These are phyloP conservation scores for Orbilia oligospora DNA, from an alignment of 2,329 filamentous ascomycete species.

Conservation along the genomic window DNA sequence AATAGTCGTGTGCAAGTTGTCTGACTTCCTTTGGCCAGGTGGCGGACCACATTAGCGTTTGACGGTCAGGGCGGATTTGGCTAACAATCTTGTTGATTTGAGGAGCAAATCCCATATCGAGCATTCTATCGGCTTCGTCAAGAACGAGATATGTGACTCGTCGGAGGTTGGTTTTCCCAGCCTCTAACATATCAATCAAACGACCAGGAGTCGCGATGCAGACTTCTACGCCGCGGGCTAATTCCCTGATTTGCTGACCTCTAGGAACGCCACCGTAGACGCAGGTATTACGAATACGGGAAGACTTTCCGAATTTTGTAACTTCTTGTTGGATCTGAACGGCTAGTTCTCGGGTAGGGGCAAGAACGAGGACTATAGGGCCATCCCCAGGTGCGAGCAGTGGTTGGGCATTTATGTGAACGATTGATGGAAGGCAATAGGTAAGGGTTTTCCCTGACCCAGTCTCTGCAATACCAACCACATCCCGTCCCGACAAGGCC, in stretches of 20 bases:
- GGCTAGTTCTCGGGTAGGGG: slow-evolving; percentile 95
- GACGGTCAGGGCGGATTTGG: slow-evolving; percentile 90
- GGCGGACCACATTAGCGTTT: slow-evolving; percentile 95
- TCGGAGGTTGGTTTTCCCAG: slow-evolving; percentile 90
- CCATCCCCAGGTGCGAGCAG: slow-evolving; percentile 95
- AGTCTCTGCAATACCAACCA: slow-evolving; percentile 98
- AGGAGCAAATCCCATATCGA: slow-evolving; percentile 97
- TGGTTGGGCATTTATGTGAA: slow-evolving; percentile 99
- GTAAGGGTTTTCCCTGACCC: slow-evolving; percentile 99
- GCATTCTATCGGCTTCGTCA: slow-evolving; percentile 98
- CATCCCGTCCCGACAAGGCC: slow-evolving; percentile 97
- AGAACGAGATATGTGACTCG: slow-evolving; percentile 94
- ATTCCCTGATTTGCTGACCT: slow-evolving; percentile 94
- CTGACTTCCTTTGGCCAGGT: slow-evolving; percentile 97
- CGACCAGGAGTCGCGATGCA: slow-evolving; percentile 98
- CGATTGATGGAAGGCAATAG: slow-evolving; percentile 97
- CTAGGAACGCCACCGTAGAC: slow-evolving; percentile 99
- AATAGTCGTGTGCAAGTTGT: slow-evolving; percentile 88
- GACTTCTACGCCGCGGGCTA: slow-evolving; percentile 95
- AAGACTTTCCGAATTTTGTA: slow-evolving; percentile 98
- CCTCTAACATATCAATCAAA: slow-evolving; percentile 93
- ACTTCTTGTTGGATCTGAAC: slow-evolving; percentile 99
- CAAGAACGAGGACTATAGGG: slow-evolving; percentile 94
- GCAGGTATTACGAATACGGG: slow-evolving; percentile 97
- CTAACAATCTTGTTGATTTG: slow-evolving; percentile 97